Evolutionary conservation across 2,329 filamentous ascomycete species (phyloP).

Genomic region (Fusarium anguioides): DNA sequence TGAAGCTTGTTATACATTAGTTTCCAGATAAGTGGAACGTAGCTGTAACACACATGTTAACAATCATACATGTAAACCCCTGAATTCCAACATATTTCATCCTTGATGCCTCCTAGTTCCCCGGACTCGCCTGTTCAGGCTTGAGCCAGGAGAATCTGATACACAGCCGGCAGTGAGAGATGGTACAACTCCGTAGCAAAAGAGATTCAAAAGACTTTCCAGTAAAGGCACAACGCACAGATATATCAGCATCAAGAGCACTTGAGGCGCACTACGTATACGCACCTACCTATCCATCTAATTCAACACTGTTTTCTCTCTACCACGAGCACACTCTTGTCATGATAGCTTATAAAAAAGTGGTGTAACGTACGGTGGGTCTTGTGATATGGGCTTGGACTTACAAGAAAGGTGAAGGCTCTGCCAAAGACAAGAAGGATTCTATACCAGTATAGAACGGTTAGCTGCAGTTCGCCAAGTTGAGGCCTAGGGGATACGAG

Average conservation of each 20-base stretch:
- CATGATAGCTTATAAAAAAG: constrained; percentile 18
- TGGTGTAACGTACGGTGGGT: constrained; percentile 22
- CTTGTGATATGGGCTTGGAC: constrained; percentile 44
- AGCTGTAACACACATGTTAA: constrained; percentile 57
- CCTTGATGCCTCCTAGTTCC: neutral
- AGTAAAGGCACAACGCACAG: constrained; percentile 81
- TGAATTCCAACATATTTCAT: neutral
- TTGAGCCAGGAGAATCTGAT: neutral
- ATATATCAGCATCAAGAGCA: constrained; percentile 85
- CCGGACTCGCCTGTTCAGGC: neutral
- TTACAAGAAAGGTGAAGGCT: constrained; percentile 88
- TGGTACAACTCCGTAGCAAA: neutral
- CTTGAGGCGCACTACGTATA: constrained; percentile 81
- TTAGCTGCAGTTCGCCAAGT: constrained; percentile 43
- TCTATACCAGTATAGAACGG: constrained; percentile 55
- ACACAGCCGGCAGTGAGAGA: constrained; percentile 15
- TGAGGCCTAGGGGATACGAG: constrained; percentile 39
- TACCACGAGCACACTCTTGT: constrained; percentile 31
- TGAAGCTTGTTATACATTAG: constrained; percentile 78
- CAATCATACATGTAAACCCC: neutral
- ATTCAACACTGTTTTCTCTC: constrained; percentile 34
- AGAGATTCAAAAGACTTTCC: constrained; percentile 50
- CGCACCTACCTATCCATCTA: constrained; percentile 50
- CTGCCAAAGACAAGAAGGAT: constrained; percentile 83
- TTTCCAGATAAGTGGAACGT: constrained; percentile 68